Evolutionary conservation across 1,284 basidiomycete species (phyloP), one percentile per base, ranked within the genome.

Genomic region (Moesziomyces aphidis): DNA sequence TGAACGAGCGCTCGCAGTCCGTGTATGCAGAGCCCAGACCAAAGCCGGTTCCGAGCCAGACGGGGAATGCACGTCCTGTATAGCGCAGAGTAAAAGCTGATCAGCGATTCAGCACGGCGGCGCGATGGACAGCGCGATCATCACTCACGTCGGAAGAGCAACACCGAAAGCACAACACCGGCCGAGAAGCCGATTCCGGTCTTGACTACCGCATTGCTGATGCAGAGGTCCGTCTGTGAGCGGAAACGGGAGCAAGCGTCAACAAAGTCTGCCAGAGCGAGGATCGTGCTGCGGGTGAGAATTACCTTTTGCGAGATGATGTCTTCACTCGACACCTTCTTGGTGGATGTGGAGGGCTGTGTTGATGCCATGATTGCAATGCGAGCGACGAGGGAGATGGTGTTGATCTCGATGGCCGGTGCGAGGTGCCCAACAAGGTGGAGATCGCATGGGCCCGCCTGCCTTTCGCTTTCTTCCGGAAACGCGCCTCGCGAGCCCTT

Each of bases 1-100:
- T 96, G 89, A 97, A 96, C 23, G 93, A 92, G 75, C 93, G 91
- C 88, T 97, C 94, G 87, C 95, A 97, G 89, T 97, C 93, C 31
- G 93, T 93, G 86, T 95, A 96, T 50, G 93, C 93, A 61, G 91
- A 90, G 68, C 86, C 87, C 50, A 90, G 88, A 50, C 93, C 94
- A 84, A 93, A 97, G 70, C 96, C 95, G 22, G 95, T 94, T 8
- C 93, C 90, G 63, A 98, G 90, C 67, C 94, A 92, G 71, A 98
- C 92, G 24, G 96, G 96, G 93, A 95, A 98, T 83, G 92, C 93
- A 76, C 95, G 93, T 88, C 96, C 95, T 98, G 85, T 45, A 17
- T 17, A 19, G 4, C 13, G 17, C 17, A 60, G 49, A 60, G 48
- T 44, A 61, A 73, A 55, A 55, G 50, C 17, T 11, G 31, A 24